phyloP scores from a whole-genome alignment of 805 yeast species.

The Metschnikowia noctiluminum region DNA sequence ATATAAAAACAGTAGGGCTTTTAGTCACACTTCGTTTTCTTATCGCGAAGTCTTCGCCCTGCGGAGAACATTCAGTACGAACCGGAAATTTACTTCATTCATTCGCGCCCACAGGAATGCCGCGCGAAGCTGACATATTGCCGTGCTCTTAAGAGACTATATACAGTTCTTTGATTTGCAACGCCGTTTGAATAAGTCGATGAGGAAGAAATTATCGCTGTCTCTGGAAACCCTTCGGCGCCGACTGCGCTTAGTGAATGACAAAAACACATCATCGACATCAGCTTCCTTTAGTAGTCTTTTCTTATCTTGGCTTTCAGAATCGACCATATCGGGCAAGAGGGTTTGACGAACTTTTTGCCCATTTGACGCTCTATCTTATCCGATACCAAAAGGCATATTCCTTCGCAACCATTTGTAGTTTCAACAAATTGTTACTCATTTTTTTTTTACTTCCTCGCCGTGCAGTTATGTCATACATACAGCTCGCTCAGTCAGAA shows the following conservation, averaged over 20 bases:
- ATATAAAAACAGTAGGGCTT: neutral
- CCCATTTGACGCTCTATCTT: neutral
- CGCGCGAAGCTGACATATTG: slow-evolving; percentile 1
- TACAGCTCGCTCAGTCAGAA: neutral
- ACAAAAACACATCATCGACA: neutral
- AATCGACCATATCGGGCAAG: neutral
- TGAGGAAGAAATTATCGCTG: neutral
- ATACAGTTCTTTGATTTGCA: neutral
- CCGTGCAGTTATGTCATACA: neutral
- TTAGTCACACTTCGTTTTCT: neutral
- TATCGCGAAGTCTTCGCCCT: slow-evolving; percentile 1
- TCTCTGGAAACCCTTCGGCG: neutral
- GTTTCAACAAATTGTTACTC: neutral
- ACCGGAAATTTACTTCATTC: neutral
- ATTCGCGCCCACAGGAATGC: neutral
- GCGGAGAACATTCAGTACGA: slow-evolving; percentile 1
- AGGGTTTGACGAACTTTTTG: no score
- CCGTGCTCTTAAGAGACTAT: neutral
- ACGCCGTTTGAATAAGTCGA: slow-evolving; percentile 2
- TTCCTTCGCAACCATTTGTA: no score
- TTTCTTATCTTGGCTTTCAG: slow-evolving; percentile 1
- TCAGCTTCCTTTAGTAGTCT: slow-evolving; percentile 5
- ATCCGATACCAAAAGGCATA: neutral
- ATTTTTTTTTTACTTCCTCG: neutral
- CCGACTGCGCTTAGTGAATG: slow-evolving; percentile 9